Base-by-base conservation (phyloP, 2,329 filamentous ascomycete genomes). In the Sporothrix curviconia region DNA sequence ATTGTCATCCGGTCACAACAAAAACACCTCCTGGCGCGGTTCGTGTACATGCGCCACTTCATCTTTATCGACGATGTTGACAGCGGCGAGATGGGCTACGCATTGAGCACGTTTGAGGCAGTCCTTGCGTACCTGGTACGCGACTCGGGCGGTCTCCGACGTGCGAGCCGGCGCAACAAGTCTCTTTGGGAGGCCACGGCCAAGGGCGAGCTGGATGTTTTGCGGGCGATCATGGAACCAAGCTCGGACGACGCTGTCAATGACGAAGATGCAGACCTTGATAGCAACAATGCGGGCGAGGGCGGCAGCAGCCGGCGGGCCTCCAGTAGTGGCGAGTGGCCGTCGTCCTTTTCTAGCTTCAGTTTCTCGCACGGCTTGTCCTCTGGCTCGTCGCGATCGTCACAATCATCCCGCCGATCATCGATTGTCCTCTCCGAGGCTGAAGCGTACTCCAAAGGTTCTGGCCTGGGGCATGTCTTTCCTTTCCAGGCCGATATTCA, bases 1-100 rank as follows among this genome's bases (percentile, higher is more conserved):
- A 91, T 99, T 15, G 89, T 99, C 11, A 97, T 99, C 60, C 83
- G 92, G 61, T 90, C 92, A 11, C 89, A 94, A 60, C 85, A 95
- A 25, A 85, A 89, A 59, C 87, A 96, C 71, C 77, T 99, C 8
- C 90, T 96, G 65, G 91, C 94, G 3, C 83, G 92, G 19, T 75
- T 99, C 47, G 79, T 88, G n/a, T 99, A 97, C 69, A 96, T 97
- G 79, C 88, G 92, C 43, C 90, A 95, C 66, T 99, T 96, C 68
- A 94, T 96, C 64, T 99, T 96, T 71, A 92, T 96, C 52, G 94
- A 97, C 65, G 94, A 99, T 72, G 91, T 99, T 8, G 94, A 99
- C 64, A 95, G 85, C 60, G 94, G 94, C 50, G 94, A 99, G 72
- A 87, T 95, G 77, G 94, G 94, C 8, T 99, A 99, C 71, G 92